phyloP scores from a whole-genome alignment of 495 filamentous ascomycete species.

The Corynascus novoguineensis region DNA sequence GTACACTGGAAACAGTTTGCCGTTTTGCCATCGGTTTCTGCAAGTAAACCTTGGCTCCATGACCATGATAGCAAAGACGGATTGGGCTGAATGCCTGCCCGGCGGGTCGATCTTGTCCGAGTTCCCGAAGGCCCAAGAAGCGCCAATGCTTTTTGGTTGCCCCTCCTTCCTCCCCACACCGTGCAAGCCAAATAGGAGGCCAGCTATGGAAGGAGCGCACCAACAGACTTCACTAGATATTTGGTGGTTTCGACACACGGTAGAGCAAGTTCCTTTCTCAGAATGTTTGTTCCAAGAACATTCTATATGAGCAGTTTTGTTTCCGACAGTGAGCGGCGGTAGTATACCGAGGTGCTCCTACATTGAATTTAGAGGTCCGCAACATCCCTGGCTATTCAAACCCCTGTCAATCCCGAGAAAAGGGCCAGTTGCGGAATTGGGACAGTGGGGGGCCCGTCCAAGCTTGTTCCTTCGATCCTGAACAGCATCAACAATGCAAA shows the following conservation, averaged over 20 bases:
- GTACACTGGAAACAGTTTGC: not conserved
- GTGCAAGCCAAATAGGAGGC: not conserved
- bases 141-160: no score
- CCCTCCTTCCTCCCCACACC: not conserved
- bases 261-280: no score
- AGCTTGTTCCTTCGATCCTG: not conserved
- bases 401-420: constrained; percentile 1
- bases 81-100: not conserved
- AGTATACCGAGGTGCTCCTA: no score
- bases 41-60: no score
- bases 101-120: constrained; percentile 5
- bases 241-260: no score
- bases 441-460: not conserved
- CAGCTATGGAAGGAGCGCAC: no score
- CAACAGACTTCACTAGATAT: no score
- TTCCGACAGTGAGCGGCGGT: no score
- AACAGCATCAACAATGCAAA: not conserved
- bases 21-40: not conserved
- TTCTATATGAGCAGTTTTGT: no score
- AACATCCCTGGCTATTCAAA: not conserved
- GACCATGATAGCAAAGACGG: no score
- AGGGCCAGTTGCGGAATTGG: not conserved
- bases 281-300: constrained; percentile 1
- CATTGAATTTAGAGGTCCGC: no score
- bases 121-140: no score